Evolutionary conservation across 2,329 filamentous ascomycete species (phyloP).

Genomic region (Penicillium sclerotiorum): DNA sequence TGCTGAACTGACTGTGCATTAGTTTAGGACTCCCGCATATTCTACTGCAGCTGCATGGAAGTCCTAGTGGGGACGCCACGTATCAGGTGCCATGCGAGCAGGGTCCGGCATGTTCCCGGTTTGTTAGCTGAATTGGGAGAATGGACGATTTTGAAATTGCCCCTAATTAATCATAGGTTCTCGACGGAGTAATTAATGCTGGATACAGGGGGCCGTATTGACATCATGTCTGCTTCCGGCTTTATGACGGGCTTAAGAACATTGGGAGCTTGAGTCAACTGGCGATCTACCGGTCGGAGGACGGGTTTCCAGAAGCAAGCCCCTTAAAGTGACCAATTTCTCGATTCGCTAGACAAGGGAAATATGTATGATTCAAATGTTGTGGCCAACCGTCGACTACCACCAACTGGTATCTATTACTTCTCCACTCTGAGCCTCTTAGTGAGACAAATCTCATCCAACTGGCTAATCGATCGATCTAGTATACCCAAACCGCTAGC

Average conservation of each 20-base stretch:
- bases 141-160: background rate
- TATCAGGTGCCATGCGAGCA: background rate
- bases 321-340: too few relatives aligned
- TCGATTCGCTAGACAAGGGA: too few relatives aligned
- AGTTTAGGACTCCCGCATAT: background rate
- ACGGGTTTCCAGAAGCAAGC: too few relatives aligned
- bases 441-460: background rate
- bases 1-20: too few relatives aligned
- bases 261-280: too few relatives aligned
- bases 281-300: too few relatives aligned
- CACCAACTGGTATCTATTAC: background rate
- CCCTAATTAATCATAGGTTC: conserved; percentile 1
- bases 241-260: too few relatives aligned
- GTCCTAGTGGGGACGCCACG: background rate
- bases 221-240: too few relatives aligned
- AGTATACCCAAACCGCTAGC: background rate
- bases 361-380: too few relatives aligned
- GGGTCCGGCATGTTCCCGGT: background rate
- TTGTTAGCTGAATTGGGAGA: background rate
- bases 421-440: background rate
- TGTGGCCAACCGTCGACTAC: too few relatives aligned
- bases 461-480: background rate
- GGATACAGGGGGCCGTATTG: too few relatives aligned
- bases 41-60: background rate
- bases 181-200: too few relatives aligned